Conservation (phyloP, 164 flowering plant genomes). For the Vitis riparia region DNA sequence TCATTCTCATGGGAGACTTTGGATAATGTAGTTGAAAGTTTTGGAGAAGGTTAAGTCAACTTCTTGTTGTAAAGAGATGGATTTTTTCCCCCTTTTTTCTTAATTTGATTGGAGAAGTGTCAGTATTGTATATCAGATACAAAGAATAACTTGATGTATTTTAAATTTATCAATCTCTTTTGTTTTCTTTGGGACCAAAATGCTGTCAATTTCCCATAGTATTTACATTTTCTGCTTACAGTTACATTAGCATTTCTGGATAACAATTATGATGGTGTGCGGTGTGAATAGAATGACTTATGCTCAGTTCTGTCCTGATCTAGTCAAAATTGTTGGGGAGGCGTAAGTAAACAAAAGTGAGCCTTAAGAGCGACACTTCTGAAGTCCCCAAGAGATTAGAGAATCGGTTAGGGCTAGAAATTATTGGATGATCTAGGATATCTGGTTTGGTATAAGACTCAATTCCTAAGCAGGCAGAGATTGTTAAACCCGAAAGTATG, state of each 20-base stretch:
- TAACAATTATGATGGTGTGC: too few species aligned
- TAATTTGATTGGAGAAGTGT: neutral
- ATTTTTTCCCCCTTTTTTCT: neutral
- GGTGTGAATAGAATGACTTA: neutral
- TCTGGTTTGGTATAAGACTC: too few species aligned
- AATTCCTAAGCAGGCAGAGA: too few species aligned
- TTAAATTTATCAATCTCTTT: neutral
- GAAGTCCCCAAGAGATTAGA: too few species aligned
- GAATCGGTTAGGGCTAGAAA: neutral
- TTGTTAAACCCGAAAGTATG: neutral
- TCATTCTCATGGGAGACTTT: neutral
- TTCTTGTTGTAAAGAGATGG: neutral
- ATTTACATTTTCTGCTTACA: neutral
- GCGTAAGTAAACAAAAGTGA: neutral
- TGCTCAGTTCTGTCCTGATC: neutral
- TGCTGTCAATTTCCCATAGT: neutral
- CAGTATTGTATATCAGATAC: neutral
- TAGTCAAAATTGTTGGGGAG: neutral
- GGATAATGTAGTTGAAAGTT: neutral
- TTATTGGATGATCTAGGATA: too few species aligned
- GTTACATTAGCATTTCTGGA: neutral
- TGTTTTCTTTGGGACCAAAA: neutral
- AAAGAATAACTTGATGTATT: neutral
- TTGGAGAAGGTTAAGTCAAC: neutral
- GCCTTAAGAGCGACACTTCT: neutral